Base-by-base conservation (phyloP, 1,139 yeast genomes). In the Meyerozyma smithsonii region DNA sequence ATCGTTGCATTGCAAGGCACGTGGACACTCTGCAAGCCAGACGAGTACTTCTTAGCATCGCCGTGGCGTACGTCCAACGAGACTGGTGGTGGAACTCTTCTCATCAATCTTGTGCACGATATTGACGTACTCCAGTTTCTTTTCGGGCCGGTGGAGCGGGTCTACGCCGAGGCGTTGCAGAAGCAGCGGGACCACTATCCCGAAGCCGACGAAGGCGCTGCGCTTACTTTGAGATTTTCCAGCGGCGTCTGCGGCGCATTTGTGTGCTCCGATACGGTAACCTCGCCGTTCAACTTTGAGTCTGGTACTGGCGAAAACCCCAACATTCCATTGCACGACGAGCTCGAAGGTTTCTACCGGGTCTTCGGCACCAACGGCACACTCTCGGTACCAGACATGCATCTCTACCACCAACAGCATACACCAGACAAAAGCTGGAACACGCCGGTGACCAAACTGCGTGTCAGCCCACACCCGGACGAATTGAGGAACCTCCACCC, bases 291-390 rank as follows among this genome's bases (percentile, higher is more conserved):
- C 46, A 64, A 63, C 45, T 67, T 67, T 43, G 72, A 66, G 47
- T 48, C 57, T 24, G 69, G 70, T 1, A 66, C 73, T 1, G 72
- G 72, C 2, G 73, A 67, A 48, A 67, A 66, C 46, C 72, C 73
- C 7, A 61, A 57, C 4, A 52, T 67, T 24, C 72, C 73, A 0
- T 47, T 48, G 26, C 56, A 57, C 38, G 52, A 52, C 3, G 55
- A 49, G 12, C 47, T 62, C 6, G 53, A 55, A 37, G 73, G 72
- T 2, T 57, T 65, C 40, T 67, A 67, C 44, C 42, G 71, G 36
- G 55, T 66, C 1, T 66, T 65, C 47, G 72, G 72, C 1, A 51
- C 66, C 4, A 47, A 55, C 16, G 72, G 72, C 4, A 66, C 72
- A 0, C 50, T 66, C 11, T 63, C 69, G 1, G 52, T 66, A 0